These are phyloP conservation scores for Mortierella sp. DNA, from an alignment of 371 early-diverging fungal species.

Conservation along the genomic window DNA sequence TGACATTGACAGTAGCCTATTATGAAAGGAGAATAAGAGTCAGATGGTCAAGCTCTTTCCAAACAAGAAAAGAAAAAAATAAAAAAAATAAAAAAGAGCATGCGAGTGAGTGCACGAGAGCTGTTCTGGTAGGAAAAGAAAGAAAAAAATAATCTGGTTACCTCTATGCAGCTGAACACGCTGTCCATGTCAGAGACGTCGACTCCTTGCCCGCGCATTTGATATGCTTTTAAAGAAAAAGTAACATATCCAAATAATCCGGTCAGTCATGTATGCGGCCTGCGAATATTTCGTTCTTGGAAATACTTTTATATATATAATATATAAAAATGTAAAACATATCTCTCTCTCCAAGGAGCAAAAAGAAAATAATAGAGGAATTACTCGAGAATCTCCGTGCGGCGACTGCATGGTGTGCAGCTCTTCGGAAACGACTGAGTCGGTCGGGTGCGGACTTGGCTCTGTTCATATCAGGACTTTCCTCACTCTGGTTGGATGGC, in stretches of 20 bases:
- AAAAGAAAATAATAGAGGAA: background rate
- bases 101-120: background rate
- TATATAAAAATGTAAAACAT: background rate
- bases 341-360: no score
- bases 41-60: no score
- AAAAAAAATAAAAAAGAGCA: background rate
- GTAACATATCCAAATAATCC: no score
- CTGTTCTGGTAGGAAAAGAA: background rate
- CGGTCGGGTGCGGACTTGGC: conserved; percentile 5
- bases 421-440: conserved; percentile 21
- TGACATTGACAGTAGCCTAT: conserved; percentile 33
- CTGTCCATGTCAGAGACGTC: conserved; percentile 46
- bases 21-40: background rate
- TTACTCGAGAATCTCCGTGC: conserved; percentile 28
- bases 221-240: conserved; percentile 9
- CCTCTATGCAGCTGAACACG: conserved; percentile 41
- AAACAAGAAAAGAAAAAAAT: background rate
- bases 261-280: no score
- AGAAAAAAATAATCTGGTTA: background rate
- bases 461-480: background rate
- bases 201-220: conserved; percentile 43
- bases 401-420: background rate
- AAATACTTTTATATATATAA: no score
- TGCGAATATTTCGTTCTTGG: no score
- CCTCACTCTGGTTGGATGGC: background rate